Conservation (phyloP, 129 eudicot species). For the Gnaphalium uliginosum region DNA sequence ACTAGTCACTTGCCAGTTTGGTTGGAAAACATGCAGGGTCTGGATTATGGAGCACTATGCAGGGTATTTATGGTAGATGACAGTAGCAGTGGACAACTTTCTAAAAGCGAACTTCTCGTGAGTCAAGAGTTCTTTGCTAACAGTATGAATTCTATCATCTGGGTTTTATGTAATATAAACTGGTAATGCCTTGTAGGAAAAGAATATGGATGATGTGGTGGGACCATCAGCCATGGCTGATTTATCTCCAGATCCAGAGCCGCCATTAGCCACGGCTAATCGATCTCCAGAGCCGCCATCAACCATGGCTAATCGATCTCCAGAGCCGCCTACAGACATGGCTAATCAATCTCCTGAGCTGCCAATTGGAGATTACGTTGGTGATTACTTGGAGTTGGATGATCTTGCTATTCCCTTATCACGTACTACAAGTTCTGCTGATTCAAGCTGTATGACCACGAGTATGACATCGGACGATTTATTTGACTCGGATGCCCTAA, state of each 20-base stretch:
- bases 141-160: not conserved
- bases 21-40: slow-evolving; percentile 66
- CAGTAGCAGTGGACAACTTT: slow-evolving; percentile 19
- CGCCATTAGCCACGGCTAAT: slow-evolving; percentile 8
- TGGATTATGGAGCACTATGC: slow-evolving; percentile 60
- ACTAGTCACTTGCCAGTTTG: slow-evolving; percentile 48
- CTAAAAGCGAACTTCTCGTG: slow-evolving; percentile 39
- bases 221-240: slow-evolving; percentile 21
- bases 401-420: slow-evolving; percentile 58
- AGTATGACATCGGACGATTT: slow-evolving; percentile 56
- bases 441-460: slow-evolving; percentile 55
- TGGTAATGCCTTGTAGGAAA: slow-evolving; percentile 29
- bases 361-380: slow-evolving; percentile 31
- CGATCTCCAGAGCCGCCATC: not conserved
- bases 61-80: slow-evolving; percentile 51
- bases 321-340: slow-evolving; percentile 5
- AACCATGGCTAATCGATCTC: not conserved
- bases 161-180: not conserved
- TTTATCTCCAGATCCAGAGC: slow-evolving; percentile 10
- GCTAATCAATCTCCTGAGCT: slow-evolving; percentile 17
- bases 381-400: slow-evolving; percentile 63
- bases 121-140: not conserved
- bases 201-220: slow-evolving; percentile 24
- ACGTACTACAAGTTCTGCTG: slow-evolving; percentile 56
- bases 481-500: slow-evolving; percentile 52